These are phyloP conservation scores for Xylaria multiplex DNA, from an alignment of 2,329 filamentous ascomycete species.

Conservation along the genomic window DNA sequence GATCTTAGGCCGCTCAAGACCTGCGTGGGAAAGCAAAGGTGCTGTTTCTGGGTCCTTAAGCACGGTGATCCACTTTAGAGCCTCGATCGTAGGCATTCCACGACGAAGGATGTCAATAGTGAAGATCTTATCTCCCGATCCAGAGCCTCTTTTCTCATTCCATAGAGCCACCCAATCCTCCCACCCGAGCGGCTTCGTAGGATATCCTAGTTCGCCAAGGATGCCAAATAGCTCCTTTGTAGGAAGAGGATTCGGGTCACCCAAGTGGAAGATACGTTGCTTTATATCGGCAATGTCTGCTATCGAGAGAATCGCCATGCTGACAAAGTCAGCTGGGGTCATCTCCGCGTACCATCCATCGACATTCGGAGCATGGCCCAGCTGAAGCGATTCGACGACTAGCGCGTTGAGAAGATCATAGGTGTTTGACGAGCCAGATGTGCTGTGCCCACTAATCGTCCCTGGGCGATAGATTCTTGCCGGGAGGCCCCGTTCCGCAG, in stretches of 20 bases:
- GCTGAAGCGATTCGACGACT: conserved; percentile 78
- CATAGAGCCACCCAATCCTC: conserved; percentile 80
- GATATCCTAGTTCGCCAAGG: conserved; percentile 74
- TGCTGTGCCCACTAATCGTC: conserved; percentile 82
- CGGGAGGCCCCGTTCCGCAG: conserved; percentile 73
- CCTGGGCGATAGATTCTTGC: conserved; percentile 77
- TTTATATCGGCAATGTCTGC: conserved; percentile 70
- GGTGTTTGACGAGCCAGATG: conserved; percentile 78
- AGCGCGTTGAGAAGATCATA: conserved; percentile 82
- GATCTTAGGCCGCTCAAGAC: conserved; percentile 73
- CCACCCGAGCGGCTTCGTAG: conserved; percentile 72
- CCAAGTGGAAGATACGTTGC: conserved; percentile 77
- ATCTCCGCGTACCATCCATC: conserved; percentile 83
- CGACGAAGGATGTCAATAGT: conserved; percentile 82
- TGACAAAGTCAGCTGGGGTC: conserved; percentile 86
- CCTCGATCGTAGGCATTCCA: conserved; percentile 81
- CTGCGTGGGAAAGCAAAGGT: conserved; percentile 62
- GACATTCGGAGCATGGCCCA: conserved; percentile 76
- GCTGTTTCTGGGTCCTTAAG: conserved; percentile 76
- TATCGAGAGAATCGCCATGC: conserved; percentile 76
- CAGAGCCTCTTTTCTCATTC: conserved; percentile 73
- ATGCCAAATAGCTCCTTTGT: conserved; percentile 72
- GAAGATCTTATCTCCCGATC: conserved; percentile 75
- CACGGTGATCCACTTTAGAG: conserved; percentile 75
- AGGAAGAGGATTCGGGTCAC: conserved; percentile 76